A percentile compares a stretch with the other conserved stretches of the same genome.
Conservation (phyloP, 2,329 filamentous ascomycete genomes). For the Colletotrichum horii region DNA sequence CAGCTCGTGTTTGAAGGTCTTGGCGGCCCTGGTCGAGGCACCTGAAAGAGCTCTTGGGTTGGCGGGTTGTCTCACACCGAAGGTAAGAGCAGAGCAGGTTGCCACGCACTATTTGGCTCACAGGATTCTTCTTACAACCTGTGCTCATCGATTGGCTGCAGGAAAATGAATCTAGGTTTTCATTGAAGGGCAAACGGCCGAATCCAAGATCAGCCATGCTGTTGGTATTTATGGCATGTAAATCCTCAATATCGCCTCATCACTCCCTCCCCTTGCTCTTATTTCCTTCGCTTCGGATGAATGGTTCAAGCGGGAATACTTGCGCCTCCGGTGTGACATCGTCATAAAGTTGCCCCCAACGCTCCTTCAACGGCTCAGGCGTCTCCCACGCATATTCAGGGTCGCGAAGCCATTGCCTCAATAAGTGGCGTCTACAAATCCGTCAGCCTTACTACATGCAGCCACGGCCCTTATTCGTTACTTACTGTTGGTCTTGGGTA, state of each 20-base stretch:
- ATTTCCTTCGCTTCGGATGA: conserved; percentile 29
- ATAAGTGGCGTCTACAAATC: conserved; percentile 47
- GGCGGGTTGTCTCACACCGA: background rate
- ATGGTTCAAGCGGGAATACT: conserved; percentile 62
- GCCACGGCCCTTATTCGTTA: background rate
- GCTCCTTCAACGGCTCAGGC: conserved; percentile 44
- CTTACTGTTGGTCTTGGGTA: conserved; percentile 47
- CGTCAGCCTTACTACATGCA: background rate
- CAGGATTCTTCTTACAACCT: background rate
- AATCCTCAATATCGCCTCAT: background rate
- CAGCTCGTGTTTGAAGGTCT: background rate
- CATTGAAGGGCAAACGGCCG: background rate
- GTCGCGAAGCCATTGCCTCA: conserved; percentile 57
- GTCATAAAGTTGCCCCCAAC: conserved; percentile 60
- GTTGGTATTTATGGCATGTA: background rate
- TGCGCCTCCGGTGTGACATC: conserved; percentile 55
- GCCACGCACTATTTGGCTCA: background rate
- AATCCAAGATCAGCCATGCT: background rate
- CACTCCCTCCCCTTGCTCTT: conserved; percentile 5
- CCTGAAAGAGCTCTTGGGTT: background rate
- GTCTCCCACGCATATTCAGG: conserved; percentile 54
- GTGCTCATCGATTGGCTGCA: background rate
- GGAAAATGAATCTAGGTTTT: background rate
- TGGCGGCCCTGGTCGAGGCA: background rate
- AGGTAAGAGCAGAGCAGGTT: background rate